Evolutionary conservation across 2,329 filamentous ascomycete genomes (phyloP).

Genomic region (Diaporthe nobilis): DNA sequence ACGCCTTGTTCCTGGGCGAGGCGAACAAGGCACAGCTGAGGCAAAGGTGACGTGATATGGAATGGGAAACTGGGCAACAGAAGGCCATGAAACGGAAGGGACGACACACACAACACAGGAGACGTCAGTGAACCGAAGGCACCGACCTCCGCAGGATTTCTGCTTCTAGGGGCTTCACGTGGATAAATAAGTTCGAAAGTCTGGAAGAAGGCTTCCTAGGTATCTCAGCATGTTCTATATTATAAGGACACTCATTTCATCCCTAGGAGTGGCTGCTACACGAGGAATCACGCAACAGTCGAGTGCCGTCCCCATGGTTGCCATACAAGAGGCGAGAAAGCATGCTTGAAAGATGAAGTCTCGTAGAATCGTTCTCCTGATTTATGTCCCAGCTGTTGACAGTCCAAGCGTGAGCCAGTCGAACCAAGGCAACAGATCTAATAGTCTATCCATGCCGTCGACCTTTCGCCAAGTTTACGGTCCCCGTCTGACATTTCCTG

Average conservation of each 20-base stretch:
- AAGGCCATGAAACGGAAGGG: background rate
- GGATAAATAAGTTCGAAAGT: background rate
- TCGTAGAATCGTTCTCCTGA: background rate
- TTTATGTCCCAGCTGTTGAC: background rate
- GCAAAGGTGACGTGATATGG: background rate
- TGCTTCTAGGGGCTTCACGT: background rate
- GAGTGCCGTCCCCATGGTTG: background rate
- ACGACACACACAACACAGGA: background rate
- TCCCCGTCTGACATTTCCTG: background rate
- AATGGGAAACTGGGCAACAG: background rate
- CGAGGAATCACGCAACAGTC: background rate
- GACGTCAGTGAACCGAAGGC: background rate
- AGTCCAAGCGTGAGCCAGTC: background rate
- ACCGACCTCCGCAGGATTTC: background rate
- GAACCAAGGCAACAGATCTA: accelerated
- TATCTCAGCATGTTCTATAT: background rate
- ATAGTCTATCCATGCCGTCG: too few species aligned
- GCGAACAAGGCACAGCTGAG: background rate
- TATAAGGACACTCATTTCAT: background rate
- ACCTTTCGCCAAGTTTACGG: too few species aligned
- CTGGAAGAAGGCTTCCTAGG: too few species aligned
- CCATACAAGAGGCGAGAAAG: background rate
- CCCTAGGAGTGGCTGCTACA: background rate
- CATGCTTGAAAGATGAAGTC: background rate
- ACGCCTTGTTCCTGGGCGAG: background rate